These are phyloP conservation scores for Mycena maculata DNA, from an alignment of 768 basidiomycete species.

Conservation along the genomic window DNA sequence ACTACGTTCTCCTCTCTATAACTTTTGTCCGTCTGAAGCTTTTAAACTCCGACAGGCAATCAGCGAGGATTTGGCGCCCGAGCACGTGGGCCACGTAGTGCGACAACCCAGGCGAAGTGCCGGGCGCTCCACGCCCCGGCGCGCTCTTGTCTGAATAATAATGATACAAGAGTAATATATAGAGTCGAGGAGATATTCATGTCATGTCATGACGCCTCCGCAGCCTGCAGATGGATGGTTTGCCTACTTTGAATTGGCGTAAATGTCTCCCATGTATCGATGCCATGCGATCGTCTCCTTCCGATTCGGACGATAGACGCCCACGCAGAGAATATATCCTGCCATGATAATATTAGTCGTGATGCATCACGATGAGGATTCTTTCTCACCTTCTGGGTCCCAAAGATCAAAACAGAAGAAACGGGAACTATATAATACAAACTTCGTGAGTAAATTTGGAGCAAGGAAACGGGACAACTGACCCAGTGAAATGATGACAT, in stretches of 20 bases:
- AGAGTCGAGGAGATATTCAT: neutral
- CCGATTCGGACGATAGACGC: neutral
- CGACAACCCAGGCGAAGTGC: too few relatives aligned
- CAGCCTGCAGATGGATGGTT: slow-evolving; percentile 1
- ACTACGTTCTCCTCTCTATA: too few relatives aligned
- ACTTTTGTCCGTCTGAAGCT: too few relatives aligned
- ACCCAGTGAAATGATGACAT: slow-evolving; percentile 30
- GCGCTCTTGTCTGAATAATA: slow-evolving; percentile 9
- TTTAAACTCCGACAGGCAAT: too few relatives aligned
- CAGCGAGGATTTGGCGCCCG: too few relatives aligned
- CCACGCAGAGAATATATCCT: slow-evolving; percentile 33
- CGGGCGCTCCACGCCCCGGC: too few relatives aligned
- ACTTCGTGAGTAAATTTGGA: neutral
- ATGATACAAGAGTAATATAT: slow-evolving; percentile 18
- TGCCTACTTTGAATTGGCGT: slow-evolving; percentile 14
- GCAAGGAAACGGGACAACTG: neutral
- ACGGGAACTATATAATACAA: slow-evolving; percentile 20
- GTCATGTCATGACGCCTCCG: neutral
- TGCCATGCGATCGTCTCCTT: neutral
- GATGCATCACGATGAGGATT: too few relatives aligned
- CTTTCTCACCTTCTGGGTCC: slow-evolving; percentile 27
- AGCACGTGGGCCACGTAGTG: too few relatives aligned
- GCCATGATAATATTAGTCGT: neutral
- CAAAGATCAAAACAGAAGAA: slow-evolving; percentile 32
- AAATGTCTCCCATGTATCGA: slow-evolving; percentile 30